Evolutionary conservation across 495 filamentous ascomycete genomes (phyloP), one percentile per base, ranked within the genome.

Genomic region (Aspergillus mulundensis): DNA sequence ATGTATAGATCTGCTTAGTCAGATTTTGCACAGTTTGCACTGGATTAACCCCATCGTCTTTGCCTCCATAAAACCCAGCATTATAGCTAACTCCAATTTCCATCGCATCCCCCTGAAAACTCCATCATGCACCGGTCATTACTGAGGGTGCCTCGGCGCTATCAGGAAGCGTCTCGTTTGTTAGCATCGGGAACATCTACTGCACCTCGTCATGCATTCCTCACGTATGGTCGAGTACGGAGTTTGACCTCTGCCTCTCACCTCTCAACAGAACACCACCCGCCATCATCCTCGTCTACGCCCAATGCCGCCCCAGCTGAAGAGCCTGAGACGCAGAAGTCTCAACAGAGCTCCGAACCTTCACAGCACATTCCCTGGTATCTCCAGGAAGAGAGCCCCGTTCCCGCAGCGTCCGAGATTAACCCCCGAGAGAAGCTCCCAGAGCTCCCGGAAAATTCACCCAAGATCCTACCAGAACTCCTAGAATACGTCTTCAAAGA

Each of bases 401-500:
- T 64, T 41, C 66, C 71, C 36, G 75, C 78, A 49, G 63, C 78
- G 7, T 74, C 74, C 43, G 75, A 84, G 1, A 61, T 88, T 38
- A 75, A 78, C 53, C 77, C 84, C 24, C 81, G 77, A 32, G 81
- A 88, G 59, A 76, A 82, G 15, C 72, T 98, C 19, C 94, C 95
- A 16, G 80, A 87, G 5, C 76, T 95, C 14, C 94, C 94, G 30
- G 73, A 79, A 20, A 73, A 84, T 25, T 76, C 93, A 6, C 94
- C 94, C 0, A 77, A 83, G 3, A 75, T 96, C 20, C 81, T 96
- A 7, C 71, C 81, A 38, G 77, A 81, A 5, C 74, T 98, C 32
- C 71, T 97, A n/a, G 75, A 91, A 45, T 88, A 90, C 53, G 76
- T 87, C 7, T 90, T 87, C 18, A 81, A 90, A 51, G 87, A 95